A percentile compares a stretch with the other conserved stretches of the same genome.
Conservation (phyloP, 2,329 filamentous ascomycete species). For the Fusarium sp. region DNA sequence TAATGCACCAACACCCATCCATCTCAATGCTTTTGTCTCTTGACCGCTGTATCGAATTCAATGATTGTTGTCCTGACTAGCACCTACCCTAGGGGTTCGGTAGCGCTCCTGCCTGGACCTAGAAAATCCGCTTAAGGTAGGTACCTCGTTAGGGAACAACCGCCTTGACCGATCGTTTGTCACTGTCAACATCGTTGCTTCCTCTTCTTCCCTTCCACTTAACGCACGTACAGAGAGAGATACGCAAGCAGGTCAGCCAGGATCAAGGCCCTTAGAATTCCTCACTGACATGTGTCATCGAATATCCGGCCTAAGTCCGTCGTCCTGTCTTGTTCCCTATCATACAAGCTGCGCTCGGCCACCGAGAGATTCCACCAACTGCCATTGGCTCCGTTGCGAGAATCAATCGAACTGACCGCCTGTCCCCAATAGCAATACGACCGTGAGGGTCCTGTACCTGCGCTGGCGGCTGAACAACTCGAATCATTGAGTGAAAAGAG, state of each 20-base stretch:
- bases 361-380: conserved; percentile 13
- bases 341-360: conserved; percentile 13
- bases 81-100: conserved; percentile 12
- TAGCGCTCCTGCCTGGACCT: conserved; percentile 3
- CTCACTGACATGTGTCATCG: conserved; percentile 33
- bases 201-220: conserved; percentile 2
- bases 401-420: conserved; percentile 25
- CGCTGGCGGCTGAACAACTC: conserved; percentile 7
- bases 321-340: conserved; percentile 8
- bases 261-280: conserved; percentile 37
- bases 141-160: conserved; percentile 23
- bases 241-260: conserved; percentile 27
- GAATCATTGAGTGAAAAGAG: conserved; percentile 18
- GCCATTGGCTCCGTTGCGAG: conserved; percentile 21
- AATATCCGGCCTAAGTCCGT: conserved; percentile 37
- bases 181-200: conserved; percentile 9
- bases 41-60: conserved; percentile 30
- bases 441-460: conserved; percentile 25
- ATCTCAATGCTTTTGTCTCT: conserved; percentile 25
- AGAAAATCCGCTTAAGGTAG: conserved; percentile 37
- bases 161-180: conserved; percentile 13
- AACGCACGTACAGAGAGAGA: not conserved
- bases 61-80: conserved; percentile 36
- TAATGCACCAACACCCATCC: conserved; percentile 2
- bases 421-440: conserved; percentile 16